Evolutionary conservation across 352 stramenopile species (phyloP).

Genomic region (Elongisporangium senticosum): DNA sequence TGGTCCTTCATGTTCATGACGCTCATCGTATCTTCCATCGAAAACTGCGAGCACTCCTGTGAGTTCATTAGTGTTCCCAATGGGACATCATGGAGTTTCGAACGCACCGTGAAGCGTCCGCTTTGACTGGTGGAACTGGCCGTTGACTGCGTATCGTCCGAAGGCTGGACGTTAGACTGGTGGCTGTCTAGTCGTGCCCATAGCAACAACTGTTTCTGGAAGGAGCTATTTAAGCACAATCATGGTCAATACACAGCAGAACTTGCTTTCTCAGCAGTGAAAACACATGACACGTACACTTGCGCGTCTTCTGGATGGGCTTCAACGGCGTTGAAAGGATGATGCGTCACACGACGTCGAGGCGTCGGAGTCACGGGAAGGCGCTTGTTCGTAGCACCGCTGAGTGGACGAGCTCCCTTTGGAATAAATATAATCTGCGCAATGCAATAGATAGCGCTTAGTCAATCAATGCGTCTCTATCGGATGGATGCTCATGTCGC

Average conservation of each 20-base stretch:
- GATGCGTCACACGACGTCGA: constrained; percentile 33
- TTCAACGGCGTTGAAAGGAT: constrained; percentile 27
- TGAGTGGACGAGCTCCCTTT: constrained; percentile 58
- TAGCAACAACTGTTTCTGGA: constrained; percentile 79
- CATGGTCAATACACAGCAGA: no score
- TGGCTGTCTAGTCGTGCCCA: constrained; percentile 67
- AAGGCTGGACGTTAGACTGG: constrained; percentile 29
- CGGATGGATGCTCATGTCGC: constrained; percentile 5
- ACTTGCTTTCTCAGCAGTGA: constrained; percentile 11
- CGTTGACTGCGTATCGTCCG: constrained; percentile 56
- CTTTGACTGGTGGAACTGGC: constrained; percentile 50
- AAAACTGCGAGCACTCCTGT: constrained; percentile 22
- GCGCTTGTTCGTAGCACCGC: constrained; percentile 42
- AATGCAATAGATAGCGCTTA: background rate
- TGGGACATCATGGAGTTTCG: background rate
- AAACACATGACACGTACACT: constrained; percentile 29
- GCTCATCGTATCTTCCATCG: constrained; percentile 46
- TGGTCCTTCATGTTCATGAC: constrained; percentile 74
- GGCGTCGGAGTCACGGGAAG: constrained; percentile 33
- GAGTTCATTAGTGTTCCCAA: background rate
- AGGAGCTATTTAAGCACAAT: constrained; percentile 18
- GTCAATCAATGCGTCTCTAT: constrained; percentile 14
- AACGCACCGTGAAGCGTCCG: constrained; percentile 38
- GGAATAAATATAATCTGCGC: constrained; percentile 77
- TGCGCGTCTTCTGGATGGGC: constrained; percentile 47